These are phyloP conservation scores for Aspergillus hiratsukae DNA, from an alignment of 2,329 filamentous ascomycete species.

Conservation along the genomic window DNA sequence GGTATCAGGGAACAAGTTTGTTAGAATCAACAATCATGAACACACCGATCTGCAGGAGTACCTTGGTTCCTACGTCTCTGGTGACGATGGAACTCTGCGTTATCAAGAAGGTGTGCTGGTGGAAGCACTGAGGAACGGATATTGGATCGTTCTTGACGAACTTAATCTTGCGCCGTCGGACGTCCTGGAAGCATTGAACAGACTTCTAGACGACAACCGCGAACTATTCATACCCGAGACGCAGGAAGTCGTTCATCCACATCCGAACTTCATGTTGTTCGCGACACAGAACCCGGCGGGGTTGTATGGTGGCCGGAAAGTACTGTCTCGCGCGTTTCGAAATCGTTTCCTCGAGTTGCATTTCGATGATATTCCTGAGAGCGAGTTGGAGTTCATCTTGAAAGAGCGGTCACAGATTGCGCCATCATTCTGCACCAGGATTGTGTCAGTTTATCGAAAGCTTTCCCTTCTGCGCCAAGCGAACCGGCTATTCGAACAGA, in stretches of 20 bases:
- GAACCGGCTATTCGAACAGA: slow-evolving; percentile 89
- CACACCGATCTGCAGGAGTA: slow-evolving; percentile 98
- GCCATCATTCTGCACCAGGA: slow-evolving; percentile 83
- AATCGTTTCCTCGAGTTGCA: slow-evolving; percentile 96
- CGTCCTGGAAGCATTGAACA: slow-evolving; percentile 92
- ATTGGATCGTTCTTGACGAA: slow-evolving; percentile 98
- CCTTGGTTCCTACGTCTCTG: slow-evolving; percentile 87
- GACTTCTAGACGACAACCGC: slow-evolving; percentile 90
- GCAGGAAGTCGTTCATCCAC: slow-evolving; percentile 85
- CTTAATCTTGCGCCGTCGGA: slow-evolving; percentile 95
- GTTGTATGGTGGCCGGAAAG: slow-evolving; percentile 90
- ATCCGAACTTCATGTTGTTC: slow-evolving; percentile 95
- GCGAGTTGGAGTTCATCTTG: slow-evolving; percentile 86
- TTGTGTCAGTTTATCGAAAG: slow-evolving; percentile 91
- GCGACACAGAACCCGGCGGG: slow-evolving; percentile 96
- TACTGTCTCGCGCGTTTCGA: slow-evolving; percentile 87
- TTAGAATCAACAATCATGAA: slow-evolving; percentile 99
- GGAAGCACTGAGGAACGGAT: slow-evolving; percentile 82
- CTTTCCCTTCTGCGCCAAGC: slow-evolving; percentile 86
- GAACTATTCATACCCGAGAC: slow-evolving; percentile 96
- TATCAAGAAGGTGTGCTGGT: slow-evolving; percentile 95
- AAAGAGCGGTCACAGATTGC: slow-evolving; percentile 84
- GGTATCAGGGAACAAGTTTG: slow-evolving; percentile 91
- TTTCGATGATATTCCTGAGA: slow-evolving; percentile 95
- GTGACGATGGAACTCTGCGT: slow-evolving; percentile 72